Base-by-base conservation (phyloP, 2,329 filamentous ascomycete species). In the Aureobasidium sp. region DNA sequence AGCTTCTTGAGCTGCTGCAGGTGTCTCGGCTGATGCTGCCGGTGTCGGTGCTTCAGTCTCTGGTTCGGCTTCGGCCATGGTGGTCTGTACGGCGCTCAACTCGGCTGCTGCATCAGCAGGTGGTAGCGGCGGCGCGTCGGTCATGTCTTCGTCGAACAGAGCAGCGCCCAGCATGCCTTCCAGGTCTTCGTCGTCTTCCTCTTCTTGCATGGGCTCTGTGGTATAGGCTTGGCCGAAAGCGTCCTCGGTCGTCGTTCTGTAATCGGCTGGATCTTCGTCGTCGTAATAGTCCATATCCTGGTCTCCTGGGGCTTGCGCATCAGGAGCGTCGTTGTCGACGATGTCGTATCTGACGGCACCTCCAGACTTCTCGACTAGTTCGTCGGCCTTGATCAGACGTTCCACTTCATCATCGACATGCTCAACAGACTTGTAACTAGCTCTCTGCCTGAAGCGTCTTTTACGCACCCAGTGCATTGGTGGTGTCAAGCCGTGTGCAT, bases 401-500 rank as follows among this genome's bases (percentile, higher is more conserved):
- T 91, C 85, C 37, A 95, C 90, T 67, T 89, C 84, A 61, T 86
- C 84, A 70, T 96, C 91, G 54, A 93, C 90, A 67, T 90, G 87
- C 71, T 93, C 88, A 65, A 94, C 92, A 66, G 92, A 89, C 63
- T 90, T 87, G 62, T 91, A 86, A 64, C 87, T 90, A 59, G 93
- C 84, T 3, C 90, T 86, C 70, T 92, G 91, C 62, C 91, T 85
- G 74, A 96, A 96, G 35, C 91, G 83, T 31, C 90, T 85, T 72
- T 90, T 91, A 47, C 89, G 82, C 47, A 88, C 90, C 77, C 90
- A 90, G 70, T 90, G 88, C 86, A 96, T 90, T 0, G 91, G 91
- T 5, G 91, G 90, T 1, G 91, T 94, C 22, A 96, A 78, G 35
- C 91, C 91, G 73, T 96, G 91, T 0, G 91, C 88, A 79, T 89